Base-by-base conservation (phyloP, 148 eudicot species). In the Spergularia bocconei region DNA sequence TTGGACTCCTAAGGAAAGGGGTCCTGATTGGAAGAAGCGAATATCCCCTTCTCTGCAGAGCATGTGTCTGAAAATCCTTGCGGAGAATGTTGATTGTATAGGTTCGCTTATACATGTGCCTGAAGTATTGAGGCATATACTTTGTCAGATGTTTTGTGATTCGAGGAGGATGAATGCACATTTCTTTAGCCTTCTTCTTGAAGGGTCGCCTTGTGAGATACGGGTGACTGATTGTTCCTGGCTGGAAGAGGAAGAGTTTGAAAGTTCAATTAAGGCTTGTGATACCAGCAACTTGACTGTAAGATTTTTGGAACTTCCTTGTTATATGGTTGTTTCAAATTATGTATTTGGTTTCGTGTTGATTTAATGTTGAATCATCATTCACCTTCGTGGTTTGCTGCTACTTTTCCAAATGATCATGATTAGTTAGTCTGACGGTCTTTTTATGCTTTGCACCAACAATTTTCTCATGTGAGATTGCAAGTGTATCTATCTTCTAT, bases 181-280 rank as follows among this genome's bases (percentile, higher is more conserved):
- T 71, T 86, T 92, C 69, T 84, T 95, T 59, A 76, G 81, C 74
- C 91, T 92, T 72, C 96, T 95, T 81, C 76, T 88, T 20, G 70
- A 82, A 7, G 93, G 91, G 70, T 87, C 90, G 66, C 92, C 98
- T 51, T 75, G 87, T 12, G 97, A 95, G 88, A 81, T 95, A 56
- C 95, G 96, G 20, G 58, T 95, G 51, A 66, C 79, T 58, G 97
- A 95, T 79, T 90, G 98, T 79, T 95, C 98, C 17, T 95, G 97
- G 96, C 78, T 95, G 15, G 79, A 84, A 7, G 98, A 95, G 84
- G 92, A 87, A 44, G 75, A 79, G 13, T 86, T 95, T 60, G 73
- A 70, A 50, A 82, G 68, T 76, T 78, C 79, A 11, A 87, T 92
- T 77, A 75, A 84, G 79, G 72, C 68, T 21, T 83, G 84, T 67